Evolutionary conservation across 2,329 filamentous ascomycete species (phyloP), one percentile per base, ranked within the genome.

Genomic region (Verruconis gallopava): DNA sequence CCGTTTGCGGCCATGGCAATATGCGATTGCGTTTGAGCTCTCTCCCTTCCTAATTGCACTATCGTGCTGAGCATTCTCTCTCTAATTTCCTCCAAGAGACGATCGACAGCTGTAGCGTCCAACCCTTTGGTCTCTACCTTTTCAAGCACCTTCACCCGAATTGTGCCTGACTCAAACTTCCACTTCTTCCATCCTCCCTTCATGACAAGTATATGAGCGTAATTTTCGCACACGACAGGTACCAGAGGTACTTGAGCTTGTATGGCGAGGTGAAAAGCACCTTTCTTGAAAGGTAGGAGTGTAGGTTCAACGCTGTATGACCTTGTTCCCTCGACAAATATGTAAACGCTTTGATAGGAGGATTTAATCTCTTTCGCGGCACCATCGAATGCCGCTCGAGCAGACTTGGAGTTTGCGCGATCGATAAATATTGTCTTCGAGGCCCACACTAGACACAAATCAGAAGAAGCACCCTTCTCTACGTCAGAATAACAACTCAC

Each of bases 271-370:
- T 98, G 89, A 64, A 98, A 98, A 37, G 89, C 91, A 46, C 91
- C 91, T 69, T 98, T 98, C 67, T 98, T 98, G 72, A 96, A 98
- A n/a, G 86, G 84, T 42, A 96, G 68, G 53, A 98, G 65, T 45
- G 72, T 75, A 2, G 91, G 83, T 42, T 88, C 79, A 52, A 81
- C 76, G 44, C 82, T 73, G 65, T 96, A 94, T 59, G 84, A 93
- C 50, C 91, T 75, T 1, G 91, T 98, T 39, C 91, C 91, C 66
- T 98, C 91, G 45, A 83, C 81, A 62, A 89, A 89, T 65, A 89
- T 85, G 66, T 78, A 89, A 52, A 89, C 83, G 61, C 73, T 83
- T 67, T 71, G 68, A 43, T 59, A 56, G 53, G 80, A 71, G 40
- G 64, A 64, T 53, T 71, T 74, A 66, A 98, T 98, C 59, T 88